These are phyloP conservation scores for Streptanthus diversifolius DNA, from an alignment of 345 rosid species.

Conservation along the genomic window DNA sequence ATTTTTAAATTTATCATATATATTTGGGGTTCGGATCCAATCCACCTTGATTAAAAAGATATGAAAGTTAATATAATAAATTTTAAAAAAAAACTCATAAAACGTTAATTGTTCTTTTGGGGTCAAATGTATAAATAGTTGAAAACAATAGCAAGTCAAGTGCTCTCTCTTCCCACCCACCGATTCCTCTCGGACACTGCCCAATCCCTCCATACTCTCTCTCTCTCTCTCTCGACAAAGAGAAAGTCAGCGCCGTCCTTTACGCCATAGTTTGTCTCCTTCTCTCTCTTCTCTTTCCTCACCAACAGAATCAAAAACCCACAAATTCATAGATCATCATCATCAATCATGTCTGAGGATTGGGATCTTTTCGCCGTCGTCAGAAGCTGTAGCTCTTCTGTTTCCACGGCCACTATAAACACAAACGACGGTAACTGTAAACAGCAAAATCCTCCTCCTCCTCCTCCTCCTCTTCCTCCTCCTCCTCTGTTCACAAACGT, in stretches of 20 bases:
- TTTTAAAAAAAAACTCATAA: background rate
- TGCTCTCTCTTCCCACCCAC: constrained; percentile 19
- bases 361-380: constrained; percentile 91
- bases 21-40: no score
- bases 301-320: background rate
- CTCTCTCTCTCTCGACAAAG: constrained; percentile 35
- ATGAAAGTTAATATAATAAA: no score
- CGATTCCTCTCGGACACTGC: constrained; percentile 5
- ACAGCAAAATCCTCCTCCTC: constrained; percentile 26
- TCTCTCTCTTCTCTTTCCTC: constrained; percentile 25
- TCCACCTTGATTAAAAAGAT: no score
- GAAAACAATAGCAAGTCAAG: constrained; percentile 45
- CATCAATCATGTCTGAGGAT: constrained; percentile 41
- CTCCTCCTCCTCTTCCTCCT: constrained; percentile 31
- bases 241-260: constrained; percentile 82
- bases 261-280: constrained; percentile 34
- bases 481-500: constrained; percentile 30
- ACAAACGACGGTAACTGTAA: constrained; percentile 35
- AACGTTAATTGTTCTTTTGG: background rate
- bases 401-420: background rate
- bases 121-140: constrained; percentile 50
- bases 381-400: constrained; percentile 50
- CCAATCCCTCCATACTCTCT: constrained; percentile 4
- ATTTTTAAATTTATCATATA: no score
- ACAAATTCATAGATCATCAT: background rate